These are phyloP conservation scores for Trebouxia gelatinosa DNA, from an alignment of 163 green algal genomes.

Conservation along the genomic window DNA sequence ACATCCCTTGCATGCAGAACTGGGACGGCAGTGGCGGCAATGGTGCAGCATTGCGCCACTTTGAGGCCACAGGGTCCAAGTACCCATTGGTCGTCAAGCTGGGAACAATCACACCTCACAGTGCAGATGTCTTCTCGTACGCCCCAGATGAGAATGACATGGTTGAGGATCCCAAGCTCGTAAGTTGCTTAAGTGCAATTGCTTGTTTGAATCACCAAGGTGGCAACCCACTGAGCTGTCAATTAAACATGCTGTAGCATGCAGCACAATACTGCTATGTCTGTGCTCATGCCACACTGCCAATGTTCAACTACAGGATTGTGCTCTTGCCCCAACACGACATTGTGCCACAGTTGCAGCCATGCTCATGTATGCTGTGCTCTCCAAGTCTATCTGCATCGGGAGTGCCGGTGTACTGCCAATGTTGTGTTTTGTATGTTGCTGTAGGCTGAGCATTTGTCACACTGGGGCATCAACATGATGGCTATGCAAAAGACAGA, in stretches of 20 bases:
- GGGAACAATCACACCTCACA: conserved; percentile 88
- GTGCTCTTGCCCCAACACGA: no score
- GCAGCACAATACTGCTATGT: no score
- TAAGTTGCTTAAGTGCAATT: neutral
- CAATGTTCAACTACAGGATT: no score
- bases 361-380: no score
- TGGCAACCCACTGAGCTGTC: no score
- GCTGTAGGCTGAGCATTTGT: conserved; percentile 75
- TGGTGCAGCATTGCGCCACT: conserved; percentile 90
- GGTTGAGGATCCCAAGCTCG: conserved; percentile 88
- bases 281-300: no score
- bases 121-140: conserved; percentile 88
- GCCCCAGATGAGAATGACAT: conserved; percentile 94
- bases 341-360: no score
- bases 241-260: no score
- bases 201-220: no score
- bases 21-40: conserved; percentile 68
- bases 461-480: conserved; percentile 99
- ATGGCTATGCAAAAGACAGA: conserved; percentile 94
- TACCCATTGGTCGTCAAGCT: conserved; percentile 98
- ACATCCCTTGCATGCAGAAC: conserved; percentile 1
- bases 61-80: conserved; percentile 76
- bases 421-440: no score
- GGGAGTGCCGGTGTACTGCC: no score
- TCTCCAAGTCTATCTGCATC: no score